Conservation (phyloP, 2,329 filamentous ascomycete species). For the Geosmithia putterillii region DNA sequence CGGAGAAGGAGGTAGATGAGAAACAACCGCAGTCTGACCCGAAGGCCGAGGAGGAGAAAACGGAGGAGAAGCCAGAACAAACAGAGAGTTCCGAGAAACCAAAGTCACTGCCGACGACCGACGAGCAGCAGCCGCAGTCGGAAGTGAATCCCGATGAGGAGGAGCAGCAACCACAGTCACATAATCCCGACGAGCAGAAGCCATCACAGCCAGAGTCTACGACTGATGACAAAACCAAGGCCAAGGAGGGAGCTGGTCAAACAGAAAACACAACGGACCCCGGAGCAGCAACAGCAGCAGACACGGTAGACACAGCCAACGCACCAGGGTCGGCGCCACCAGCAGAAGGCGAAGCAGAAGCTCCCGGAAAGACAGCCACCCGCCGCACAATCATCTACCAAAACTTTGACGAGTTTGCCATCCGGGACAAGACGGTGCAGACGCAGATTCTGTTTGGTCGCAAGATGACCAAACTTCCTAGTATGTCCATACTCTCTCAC, state of each 20-base stretch:
- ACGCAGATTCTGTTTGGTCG: slow-evolving; percentile 46
- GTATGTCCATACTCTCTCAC: slow-evolving; percentile 21
- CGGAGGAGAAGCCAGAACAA: not conserved
- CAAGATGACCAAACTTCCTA: slow-evolving; percentile 44
- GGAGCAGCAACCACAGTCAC: too few species aligned
- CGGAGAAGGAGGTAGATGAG: not conserved
- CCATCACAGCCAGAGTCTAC: not conserved
- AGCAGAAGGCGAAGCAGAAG: slow-evolving; percentile 6
- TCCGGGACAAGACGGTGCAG: slow-evolving; percentile 44
- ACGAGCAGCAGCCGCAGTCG: too few species aligned
- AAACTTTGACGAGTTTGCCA: slow-evolving; percentile 43
- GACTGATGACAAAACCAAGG: not conserved
- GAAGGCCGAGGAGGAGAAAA: not conserved
- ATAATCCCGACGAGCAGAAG: not conserved
- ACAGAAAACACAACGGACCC: not conserved
- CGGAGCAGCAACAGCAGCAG: not conserved
- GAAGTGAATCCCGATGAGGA: too few species aligned
- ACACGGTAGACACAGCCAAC: not conserved
- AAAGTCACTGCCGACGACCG: too few species aligned
- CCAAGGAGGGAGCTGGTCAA: too few species aligned
- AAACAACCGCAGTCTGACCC: not conserved
- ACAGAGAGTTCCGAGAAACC: too few species aligned
- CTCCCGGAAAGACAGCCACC: slow-evolving; percentile 27
- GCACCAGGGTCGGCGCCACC: slow-evolving; percentile 1
- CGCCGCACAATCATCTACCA: slow-evolving; percentile 47